A percentile compares a stretch with the other conserved stretches of the same genome.
Conservation (phyloP, 805 yeast genomes). For the Ogataea haglerorum region DNA sequence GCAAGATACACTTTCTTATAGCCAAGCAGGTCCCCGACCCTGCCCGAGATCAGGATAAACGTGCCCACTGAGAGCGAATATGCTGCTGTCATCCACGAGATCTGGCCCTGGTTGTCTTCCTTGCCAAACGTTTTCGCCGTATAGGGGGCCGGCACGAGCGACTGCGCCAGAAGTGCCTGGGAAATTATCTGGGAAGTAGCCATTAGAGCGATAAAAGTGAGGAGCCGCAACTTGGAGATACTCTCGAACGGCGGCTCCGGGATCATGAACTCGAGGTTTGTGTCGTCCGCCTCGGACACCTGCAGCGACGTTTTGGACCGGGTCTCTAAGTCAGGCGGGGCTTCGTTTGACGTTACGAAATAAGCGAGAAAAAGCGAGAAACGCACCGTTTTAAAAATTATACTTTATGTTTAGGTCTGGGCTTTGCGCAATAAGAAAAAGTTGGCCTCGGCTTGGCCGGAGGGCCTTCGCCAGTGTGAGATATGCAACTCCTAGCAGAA, state of each 20-base stretch:
- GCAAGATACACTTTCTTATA: conserved; percentile 48
- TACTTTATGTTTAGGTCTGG: neutral
- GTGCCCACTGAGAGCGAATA: conserved; percentile 72
- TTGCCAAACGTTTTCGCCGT: conserved; percentile 32
- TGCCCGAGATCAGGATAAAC: conserved; percentile 63
- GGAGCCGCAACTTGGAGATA: conserved; percentile 16
- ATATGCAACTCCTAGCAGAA: neutral
- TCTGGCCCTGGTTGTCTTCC: conserved; percentile 30
- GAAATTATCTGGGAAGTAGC: conserved; percentile 35
- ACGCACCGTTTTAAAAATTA: neutral
- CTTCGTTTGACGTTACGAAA: neutral
- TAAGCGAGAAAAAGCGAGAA: neutral
- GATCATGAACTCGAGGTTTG: neutral
- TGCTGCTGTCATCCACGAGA: conserved; percentile 68
- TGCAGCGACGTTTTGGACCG: neutral
- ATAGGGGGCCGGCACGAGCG: conserved; percentile 27
- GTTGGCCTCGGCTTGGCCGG: neutral
- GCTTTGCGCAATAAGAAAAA: neutral
- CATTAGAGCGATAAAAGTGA: conserved; percentile 17
- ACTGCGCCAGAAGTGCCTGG: conserved; percentile 36
- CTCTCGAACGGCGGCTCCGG: conserved; percentile 21
- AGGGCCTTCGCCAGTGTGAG: too few species aligned
- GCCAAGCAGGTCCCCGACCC: conserved; percentile 71
- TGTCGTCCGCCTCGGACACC: neutral
- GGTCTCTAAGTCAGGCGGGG: neutral